Evolutionary conservation across 2,329 filamentous ascomycete species (phyloP), one percentile per base, ranked within the genome.

Genomic region (Aspergillus sp.): DNA sequence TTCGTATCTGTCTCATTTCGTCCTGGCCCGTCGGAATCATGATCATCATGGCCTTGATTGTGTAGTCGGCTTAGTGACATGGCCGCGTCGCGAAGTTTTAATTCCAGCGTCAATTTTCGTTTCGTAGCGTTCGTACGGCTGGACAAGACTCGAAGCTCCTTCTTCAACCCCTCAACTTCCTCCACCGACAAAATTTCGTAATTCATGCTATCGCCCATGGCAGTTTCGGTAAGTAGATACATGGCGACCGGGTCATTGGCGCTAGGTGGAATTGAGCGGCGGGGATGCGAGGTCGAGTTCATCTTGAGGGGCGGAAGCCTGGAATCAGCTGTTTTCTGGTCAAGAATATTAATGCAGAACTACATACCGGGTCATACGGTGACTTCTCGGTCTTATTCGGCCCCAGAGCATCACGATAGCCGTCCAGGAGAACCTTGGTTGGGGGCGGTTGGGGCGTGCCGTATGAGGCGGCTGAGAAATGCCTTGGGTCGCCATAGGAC

Each of bases 81-180:
- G 11, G 95, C 91, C 1, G 95, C 95, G 81, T 98, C 93, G 66
- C 92, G 89, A 67, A 97, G 91, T 78, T 98, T 99, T 54, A 87
- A 89, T 74, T 99, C 95, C 45, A 98, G 86, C 32, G 88, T 87
- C 38, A 99, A 82, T 74, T 93, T 96, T 59, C 91, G 85, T 64
- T 88, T 86, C 18, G 91, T 87, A 38, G 90, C 88, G 61, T 93
- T 90, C 64, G 96, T 87, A n/a, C 91, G 88, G 68, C 87, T 85
- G 24, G 83, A 81, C 49, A 98, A 76, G 36, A 85, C 80, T 57
- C 86, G 84, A 61, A 88, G 85, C 78, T 96, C 91, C 73, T 92
- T 96, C 81, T 98, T 99, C 67, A 98, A 77, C 47, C 85, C 83
- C 64, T 98, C 95, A 30, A 97, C 89, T 75, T 98, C 93, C 71